These are phyloP conservation scores for Hemileia vastatrix DNA, from an alignment of 1,284 basidiomycete genomes.

Conservation along the genomic window DNA sequence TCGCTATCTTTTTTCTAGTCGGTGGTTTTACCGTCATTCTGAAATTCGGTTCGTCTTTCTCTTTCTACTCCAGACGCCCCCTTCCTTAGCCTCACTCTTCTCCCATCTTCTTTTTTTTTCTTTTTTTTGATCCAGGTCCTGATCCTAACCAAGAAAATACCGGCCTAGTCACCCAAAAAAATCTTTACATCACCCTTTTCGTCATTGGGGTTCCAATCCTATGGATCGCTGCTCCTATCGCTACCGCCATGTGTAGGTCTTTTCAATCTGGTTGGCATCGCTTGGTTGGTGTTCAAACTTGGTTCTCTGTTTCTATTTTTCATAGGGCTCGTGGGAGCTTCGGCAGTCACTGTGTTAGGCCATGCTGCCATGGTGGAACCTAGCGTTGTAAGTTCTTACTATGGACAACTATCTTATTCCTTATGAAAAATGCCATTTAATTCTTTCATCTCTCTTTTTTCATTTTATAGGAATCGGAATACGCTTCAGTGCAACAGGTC, in stretches of 20 bases:
- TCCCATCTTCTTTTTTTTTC: slow-evolving; percentile 4
- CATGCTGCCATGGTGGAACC: slow-evolving; percentile 77
- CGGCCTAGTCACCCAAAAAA: slow-evolving; percentile 35
- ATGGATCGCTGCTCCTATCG: slow-evolving; percentile 28
- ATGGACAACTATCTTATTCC: neutral
- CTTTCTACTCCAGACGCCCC: neutral
- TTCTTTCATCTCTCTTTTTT: neutral
- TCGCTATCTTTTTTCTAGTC: slow-evolving; percentile 77
- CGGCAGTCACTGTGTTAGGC: slow-evolving; percentile 52
- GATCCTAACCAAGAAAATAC: slow-evolving; percentile 5
- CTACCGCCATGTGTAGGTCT: slow-evolving; percentile 20
- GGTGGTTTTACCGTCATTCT: slow-evolving; percentile 86
- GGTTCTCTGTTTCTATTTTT: slow-evolving; percentile 2
- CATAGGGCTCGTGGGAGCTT: slow-evolving; percentile 46
- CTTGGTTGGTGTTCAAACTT: neutral
- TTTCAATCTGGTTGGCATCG: neutral
- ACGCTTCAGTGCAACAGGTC: slow-evolving; percentile 19
- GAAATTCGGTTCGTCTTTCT: slow-evolving; percentile 61
- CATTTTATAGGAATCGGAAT: slow-evolving; percentile 14
- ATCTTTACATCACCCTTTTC: slow-evolving; percentile 55
- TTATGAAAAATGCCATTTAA: neutral
- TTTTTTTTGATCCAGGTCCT: slow-evolving; percentile 1
- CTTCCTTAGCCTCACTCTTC: neutral
- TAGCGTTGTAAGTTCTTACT: slow-evolving; percentile 77
- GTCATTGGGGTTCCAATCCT: slow-evolving; percentile 41